Evolutionary conservation across 805 yeast genomes (phyloP).

Genomic region (Sugiyamaella qingdaonensis): DNA sequence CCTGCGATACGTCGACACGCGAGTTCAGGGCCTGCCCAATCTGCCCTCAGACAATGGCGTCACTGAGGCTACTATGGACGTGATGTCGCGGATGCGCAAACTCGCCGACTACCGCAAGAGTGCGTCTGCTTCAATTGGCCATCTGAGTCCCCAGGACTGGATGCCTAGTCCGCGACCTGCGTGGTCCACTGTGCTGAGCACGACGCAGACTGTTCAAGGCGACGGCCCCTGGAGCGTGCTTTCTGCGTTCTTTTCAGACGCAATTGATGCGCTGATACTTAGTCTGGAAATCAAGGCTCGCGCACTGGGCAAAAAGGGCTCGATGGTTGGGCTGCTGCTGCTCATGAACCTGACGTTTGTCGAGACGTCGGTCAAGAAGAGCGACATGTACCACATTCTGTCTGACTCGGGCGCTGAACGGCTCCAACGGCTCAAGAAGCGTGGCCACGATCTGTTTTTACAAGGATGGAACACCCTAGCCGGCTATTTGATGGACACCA

Average conservation of each 20-base stretch:
- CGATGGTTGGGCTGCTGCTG: slow-evolving; percentile 61
- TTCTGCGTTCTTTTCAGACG: slow-evolving; percentile 68
- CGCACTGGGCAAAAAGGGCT: slow-evolving; percentile 28
- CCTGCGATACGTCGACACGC: slow-evolving; percentile 50
- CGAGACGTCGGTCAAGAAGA: slow-evolving; percentile 64
- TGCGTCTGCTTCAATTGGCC: slow-evolving; percentile 46
- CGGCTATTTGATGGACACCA: slow-evolving; percentile 70
- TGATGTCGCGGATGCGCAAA: slow-evolving; percentile 61
- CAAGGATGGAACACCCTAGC: slow-evolving; percentile 76
- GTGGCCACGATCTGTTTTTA: slow-evolving; percentile 68
- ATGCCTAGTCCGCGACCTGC: slow-evolving; percentile 55
- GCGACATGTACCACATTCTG: slow-evolving; percentile 39
- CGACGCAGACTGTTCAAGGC: slow-evolving; percentile 41
- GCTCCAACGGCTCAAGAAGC: slow-evolving; percentile 62
- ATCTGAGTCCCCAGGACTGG: slow-evolving; percentile 62
- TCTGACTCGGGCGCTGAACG: slow-evolving; percentile 60
- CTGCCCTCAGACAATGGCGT: slow-evolving; percentile 68
- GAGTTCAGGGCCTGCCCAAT: slow-evolving; percentile 42
- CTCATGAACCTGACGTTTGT: slow-evolving; percentile 67
- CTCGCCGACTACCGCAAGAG: slow-evolving; percentile 59
- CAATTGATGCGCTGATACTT: slow-evolving; percentile 67
- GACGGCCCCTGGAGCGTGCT: slow-evolving; percentile 35
- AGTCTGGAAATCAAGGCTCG: slow-evolving; percentile 60
- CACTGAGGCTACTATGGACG: slow-evolving; percentile 67
- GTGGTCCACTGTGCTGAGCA: slow-evolving; percentile 47